Percentiles rank a stretch among this genome's conserved stretches.
phyloP scores from a whole-genome alignment of 2,329 filamentous ascomycete species.

The Fusarium austroafricanum region DNA sequence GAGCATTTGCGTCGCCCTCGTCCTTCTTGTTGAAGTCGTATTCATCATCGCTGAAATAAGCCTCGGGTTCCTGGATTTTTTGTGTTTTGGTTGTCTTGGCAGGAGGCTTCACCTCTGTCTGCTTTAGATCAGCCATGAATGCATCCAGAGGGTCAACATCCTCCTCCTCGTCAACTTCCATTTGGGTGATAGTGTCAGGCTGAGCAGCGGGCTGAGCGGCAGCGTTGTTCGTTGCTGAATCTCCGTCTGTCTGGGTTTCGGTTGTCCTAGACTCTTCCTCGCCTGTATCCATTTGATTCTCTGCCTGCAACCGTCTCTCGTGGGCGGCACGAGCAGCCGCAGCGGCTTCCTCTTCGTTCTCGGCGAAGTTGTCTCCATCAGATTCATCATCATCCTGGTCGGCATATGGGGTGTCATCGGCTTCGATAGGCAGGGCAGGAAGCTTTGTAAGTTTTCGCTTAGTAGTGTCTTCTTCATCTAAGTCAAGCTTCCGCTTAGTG shows the following conservation, averaged over 20 bases:
- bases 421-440: constrained; percentile 77
- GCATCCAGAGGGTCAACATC: constrained; percentile 92
- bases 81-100: constrained; percentile 52
- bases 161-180: constrained; percentile 71
- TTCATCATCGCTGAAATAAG: constrained; percentile 91
- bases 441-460: constrained; percentile 92
- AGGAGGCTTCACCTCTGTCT: constrained; percentile 63
- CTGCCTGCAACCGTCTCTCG: constrained; percentile 75
- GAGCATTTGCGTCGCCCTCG: constrained; percentile 59
- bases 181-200: constrained; percentile 54
- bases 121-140: constrained; percentile 84
- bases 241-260: constrained; percentile 47
- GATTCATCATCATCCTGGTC: constrained; percentile 77
- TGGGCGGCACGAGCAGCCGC: constrained; percentile 87
- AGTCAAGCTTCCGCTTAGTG: constrained; percentile 80
- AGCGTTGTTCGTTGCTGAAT: constrained; percentile 41
- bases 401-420: constrained; percentile 69
- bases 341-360: constrained; percentile 87
- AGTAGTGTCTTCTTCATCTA: constrained; percentile 88
- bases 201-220: constrained; percentile 36
- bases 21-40: constrained; percentile 64
- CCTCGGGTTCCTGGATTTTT: constrained; percentile 76
- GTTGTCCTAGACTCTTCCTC: constrained; percentile 42
- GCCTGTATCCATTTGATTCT: constrained; percentile 61
- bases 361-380: constrained; percentile 80